phyloP scores from a whole-genome alignment of 2,329 filamentous ascomycete genomes.

The Trichoderma sp. region DNA sequence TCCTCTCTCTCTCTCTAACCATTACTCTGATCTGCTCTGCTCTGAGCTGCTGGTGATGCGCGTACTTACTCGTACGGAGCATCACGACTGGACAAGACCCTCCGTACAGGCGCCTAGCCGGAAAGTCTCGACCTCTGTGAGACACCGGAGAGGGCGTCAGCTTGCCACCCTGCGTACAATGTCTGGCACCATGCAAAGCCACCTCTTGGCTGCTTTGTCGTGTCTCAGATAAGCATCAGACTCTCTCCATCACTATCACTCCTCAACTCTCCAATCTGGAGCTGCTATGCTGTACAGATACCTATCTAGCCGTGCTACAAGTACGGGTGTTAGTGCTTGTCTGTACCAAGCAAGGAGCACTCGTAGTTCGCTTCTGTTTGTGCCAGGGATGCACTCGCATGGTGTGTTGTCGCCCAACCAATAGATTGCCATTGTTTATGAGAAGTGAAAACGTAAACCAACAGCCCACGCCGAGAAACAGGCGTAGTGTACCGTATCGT shows the following conservation, averaged over 20 bases:
- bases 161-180: slow-evolving; percentile 17
- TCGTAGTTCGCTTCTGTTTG: not conserved
- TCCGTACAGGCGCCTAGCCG: not conserved
- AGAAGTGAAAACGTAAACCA: slow-evolving; percentile 16
- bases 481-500: not conserved
- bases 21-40: not conserved
- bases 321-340: not conserved
- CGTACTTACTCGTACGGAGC: not conserved
- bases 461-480: not conserved
- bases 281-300: not conserved
- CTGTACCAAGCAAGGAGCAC: not conserved
- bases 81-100: not conserved
- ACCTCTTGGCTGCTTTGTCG: slow-evolving; percentile 16
- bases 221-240: slow-evolving; percentile 18
- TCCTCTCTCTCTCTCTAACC: not conserved
- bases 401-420: slow-evolving; percentile 1
- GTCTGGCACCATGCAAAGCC: slow-evolving; percentile 17
- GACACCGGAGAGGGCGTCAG: slow-evolving; percentile 15
- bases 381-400: not conserved
- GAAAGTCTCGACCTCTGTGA: slow-evolving; percentile 11
- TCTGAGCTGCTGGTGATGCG: not conserved
- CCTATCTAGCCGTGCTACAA: not conserved
- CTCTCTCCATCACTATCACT: not conserved
- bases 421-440: not conserved
- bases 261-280: not conserved